phyloP scores from a whole-genome alignment of 2,329 filamentous ascomycete genomes.

The Neospermospora avenae region DNA sequence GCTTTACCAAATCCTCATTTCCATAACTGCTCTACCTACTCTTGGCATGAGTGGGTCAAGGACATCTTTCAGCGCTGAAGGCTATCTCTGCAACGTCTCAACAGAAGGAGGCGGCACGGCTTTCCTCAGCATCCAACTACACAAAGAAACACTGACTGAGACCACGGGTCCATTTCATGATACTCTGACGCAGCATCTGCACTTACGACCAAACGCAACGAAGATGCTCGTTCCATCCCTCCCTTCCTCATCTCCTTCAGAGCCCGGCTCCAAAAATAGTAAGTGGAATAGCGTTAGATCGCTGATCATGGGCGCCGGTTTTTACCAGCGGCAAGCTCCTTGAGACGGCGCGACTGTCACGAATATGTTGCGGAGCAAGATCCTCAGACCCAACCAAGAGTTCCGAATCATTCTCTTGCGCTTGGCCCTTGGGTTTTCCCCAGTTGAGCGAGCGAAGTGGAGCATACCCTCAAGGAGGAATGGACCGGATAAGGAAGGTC shows the following conservation, averaged over 20 bases:
- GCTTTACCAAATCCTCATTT: not conserved
- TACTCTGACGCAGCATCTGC: not conserved
- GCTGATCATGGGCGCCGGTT: not conserved
- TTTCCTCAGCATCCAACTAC: too few species aligned
- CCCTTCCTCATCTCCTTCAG: not conserved
- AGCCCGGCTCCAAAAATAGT: conserved; percentile 2
- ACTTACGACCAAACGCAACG: not conserved
- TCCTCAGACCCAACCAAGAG: not conserved
- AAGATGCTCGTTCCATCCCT: not conserved
- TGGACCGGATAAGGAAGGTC: not conserved
- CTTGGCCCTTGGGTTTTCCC: not conserved
- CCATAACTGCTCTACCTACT: not conserved
- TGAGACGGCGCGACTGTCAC: conserved; percentile 6
- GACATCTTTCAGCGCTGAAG: not conserved
- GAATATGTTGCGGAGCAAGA: conserved; percentile 1
- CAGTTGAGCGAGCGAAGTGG: not conserved
- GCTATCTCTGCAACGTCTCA: not conserved
- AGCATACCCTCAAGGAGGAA: not conserved
- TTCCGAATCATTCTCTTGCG: not conserved
- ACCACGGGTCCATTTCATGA: not conserved
- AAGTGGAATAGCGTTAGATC: not conserved
- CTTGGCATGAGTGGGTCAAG: not conserved
- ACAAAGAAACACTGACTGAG: too few species aligned
- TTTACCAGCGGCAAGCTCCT: not conserved
- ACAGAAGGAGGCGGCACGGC: not conserved